Evolutionary conservation across 768 basidiomycete genomes (phyloP), one percentile per base, ranked within the genome.

Genomic region (Candolleomyces eurysporus): DNA sequence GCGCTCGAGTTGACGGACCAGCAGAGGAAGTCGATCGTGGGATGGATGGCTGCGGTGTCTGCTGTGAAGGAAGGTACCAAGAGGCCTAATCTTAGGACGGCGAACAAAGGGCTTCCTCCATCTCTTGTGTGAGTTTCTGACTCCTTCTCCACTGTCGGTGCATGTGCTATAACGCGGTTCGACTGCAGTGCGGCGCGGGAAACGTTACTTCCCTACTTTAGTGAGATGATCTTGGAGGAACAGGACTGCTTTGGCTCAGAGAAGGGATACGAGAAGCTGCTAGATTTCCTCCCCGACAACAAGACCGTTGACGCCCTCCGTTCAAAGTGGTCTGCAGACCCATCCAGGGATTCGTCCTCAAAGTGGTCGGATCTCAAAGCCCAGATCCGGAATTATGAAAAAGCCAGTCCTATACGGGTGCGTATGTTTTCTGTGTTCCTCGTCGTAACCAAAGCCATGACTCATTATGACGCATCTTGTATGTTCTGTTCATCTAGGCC

Each of bases 1-100:
- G 97, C 96, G 2, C 83, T 98, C 80, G 87, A 83, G 58, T 80
- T 98, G 52, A 96, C 92, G 10, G 97, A 99, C 69, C 93, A 96
- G 59, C 89, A 96, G 73, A 81, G 97, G 26, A 88, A 84, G 70
- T 85, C 94, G 0, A 76, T 99, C 55, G 92, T 98, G n/a, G 84
- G 82, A 16, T 97, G 89, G 76, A 74, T 98, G 66, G 91, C 92
- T 32, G 88, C 98, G 14, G 77, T 96, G 52, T 87, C 89, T 63
- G 88, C 90, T 6, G 87, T 91, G 8, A 90, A 89, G 60, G 91
- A 94, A 66, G 86, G 86, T 77, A 81, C 79, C 55, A 96, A 93
- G 75, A 90, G 88, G 70, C 84, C 96, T 26, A 90, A 93, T 69
- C 83, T 96, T 40, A 81, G 90, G 52, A 68, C 76, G 19, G 71